These are phyloP conservation scores for Vicia sativa DNA, from an alignment of 306 rosid species.

Conservation along the genomic window DNA sequence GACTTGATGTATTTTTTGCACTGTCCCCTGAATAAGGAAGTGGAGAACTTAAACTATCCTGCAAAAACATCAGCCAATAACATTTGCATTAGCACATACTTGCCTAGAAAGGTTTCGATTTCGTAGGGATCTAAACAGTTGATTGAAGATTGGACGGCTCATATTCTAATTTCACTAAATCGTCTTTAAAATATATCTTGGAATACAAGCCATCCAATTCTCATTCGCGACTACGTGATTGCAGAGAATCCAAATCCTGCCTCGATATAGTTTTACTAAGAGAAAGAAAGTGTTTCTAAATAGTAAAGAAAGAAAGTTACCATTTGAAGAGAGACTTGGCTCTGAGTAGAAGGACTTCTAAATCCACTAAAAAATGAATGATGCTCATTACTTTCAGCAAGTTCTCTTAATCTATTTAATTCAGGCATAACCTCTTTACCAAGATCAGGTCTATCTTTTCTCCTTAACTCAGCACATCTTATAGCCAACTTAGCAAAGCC, in stretches of 20 bases:
- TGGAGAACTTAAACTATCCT: slow-evolving; percentile 37
- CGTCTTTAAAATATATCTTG: not conserved
- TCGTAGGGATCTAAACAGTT: not conserved
- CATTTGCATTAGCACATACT: not conserved
- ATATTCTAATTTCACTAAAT: not conserved
- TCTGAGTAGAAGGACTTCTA: slow-evolving; percentile 34
- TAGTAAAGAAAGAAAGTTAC: slow-evolving; percentile 28
- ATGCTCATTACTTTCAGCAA: slow-evolving; percentile 32
- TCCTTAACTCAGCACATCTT: slow-evolving; percentile 43
- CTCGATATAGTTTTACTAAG: no score
- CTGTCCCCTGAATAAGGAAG: slow-evolving; percentile 36
- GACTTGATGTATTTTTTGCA: slow-evolving; percentile 19
- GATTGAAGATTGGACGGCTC: not conserved
- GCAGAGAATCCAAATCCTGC: no score
- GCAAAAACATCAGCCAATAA: slow-evolving; percentile 3
- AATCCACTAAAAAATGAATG: not conserved
- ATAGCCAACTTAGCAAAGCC: slow-evolving; percentile 40
- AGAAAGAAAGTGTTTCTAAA: no score
- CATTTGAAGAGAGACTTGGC: slow-evolving; percentile 48
- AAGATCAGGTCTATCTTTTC: slow-evolving; percentile 54
- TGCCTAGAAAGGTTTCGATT: not conserved
- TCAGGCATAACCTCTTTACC: slow-evolving; percentile 44
- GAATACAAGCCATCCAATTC: not conserved
- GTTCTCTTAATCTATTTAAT: slow-evolving; percentile 35
- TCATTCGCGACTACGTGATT: not conserved